A percentile compares a stretch with the other conserved stretches of the same genome.
Conservation (phyloP, 768 basidiomycete species). For the Amanita rimosa region DNA sequence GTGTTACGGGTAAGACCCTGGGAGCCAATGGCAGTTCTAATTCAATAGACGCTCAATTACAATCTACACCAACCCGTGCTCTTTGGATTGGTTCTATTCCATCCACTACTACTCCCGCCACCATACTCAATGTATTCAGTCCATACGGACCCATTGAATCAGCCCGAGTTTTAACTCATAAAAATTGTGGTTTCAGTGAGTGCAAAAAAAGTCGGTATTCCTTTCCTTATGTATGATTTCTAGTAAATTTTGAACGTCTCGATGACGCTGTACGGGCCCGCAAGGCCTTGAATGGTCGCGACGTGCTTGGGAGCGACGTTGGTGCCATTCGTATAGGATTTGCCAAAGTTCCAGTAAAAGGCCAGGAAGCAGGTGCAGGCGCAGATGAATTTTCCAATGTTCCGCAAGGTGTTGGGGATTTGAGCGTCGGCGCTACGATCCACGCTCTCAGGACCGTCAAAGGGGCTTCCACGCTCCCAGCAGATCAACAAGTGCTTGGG, state of each 20-base stretch:
- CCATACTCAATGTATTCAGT: slow-evolving; percentile 91
- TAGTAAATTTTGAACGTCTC: slow-evolving; percentile 94
- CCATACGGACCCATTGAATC: slow-evolving; percentile 98
- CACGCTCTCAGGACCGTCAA: slow-evolving; percentile 80
- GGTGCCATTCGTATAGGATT: slow-evolving; percentile 96
- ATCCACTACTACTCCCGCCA: slow-evolving; percentile 87
- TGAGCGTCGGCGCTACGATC: slow-evolving; percentile 83
- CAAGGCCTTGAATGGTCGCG: slow-evolving; percentile 91
- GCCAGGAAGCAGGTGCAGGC: slow-evolving; percentile 46
- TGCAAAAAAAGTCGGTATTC: slow-evolving; percentile 12
- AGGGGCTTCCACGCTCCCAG: slow-evolving; percentile 85
- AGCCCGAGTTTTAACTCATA: slow-evolving; percentile 91
- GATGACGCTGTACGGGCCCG: slow-evolving; percentile 95
- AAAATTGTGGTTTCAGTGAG: slow-evolving; percentile 89
- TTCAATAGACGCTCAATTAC: slow-evolving; percentile 76
- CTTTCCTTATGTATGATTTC: slow-evolving; percentile 6
- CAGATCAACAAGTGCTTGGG: slow-evolving; percentile 87
- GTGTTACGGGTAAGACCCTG: slow-evolving; percentile 30
- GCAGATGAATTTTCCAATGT: slow-evolving; percentile 55
- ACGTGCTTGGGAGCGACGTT: slow-evolving; percentile 92
- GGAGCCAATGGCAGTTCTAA: slow-evolving; percentile 43
- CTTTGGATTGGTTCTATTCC: slow-evolving; percentile 99
- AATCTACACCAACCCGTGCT: slow-evolving; percentile 87
- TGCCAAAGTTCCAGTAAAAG: slow-evolving; percentile 92
- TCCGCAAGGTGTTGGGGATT: slow-evolving; percentile 72